A percentile compares a stretch with the other conserved stretches of the same genome.
These are phyloP conservation scores for Alternaria longipes DNA, from an alignment of 2,329 filamentous ascomycete genomes.

Conservation along the genomic window DNA sequence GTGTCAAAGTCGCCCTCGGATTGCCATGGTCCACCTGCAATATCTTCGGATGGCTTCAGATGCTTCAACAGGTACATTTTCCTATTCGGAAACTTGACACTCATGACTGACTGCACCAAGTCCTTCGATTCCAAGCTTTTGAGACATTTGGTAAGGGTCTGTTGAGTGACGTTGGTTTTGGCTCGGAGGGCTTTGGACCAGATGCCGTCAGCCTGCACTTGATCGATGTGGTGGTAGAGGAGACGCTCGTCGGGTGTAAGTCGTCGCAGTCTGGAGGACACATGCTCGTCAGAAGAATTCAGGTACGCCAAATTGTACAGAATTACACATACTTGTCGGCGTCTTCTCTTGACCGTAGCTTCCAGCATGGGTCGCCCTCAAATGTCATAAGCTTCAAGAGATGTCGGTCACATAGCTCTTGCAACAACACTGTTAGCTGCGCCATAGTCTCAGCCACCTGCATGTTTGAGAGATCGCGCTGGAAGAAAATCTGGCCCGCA, in stretches of 20 bases:
- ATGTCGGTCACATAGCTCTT: conserved; percentile 47
- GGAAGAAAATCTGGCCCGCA: conserved; percentile 51
- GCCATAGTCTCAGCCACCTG: conserved; percentile 47
- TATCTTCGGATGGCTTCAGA: conserved; percentile 84
- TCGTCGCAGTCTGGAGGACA: conserved; percentile 47
- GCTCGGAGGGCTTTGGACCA: conserved; percentile 89
- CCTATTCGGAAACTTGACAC: conserved; percentile 86
- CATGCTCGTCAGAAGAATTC: conserved; percentile 19
- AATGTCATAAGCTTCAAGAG: conserved; percentile 51
- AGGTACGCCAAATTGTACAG: neutral
- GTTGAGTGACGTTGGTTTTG: conserved; percentile 83
- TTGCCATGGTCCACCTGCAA: conserved; percentile 94
- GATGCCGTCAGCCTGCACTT: conserved; percentile 82
- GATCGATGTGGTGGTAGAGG: conserved; percentile 89
- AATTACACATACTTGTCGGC: conserved; percentile 46
- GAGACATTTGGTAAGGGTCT: conserved; percentile 79
- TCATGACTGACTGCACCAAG: conserved; percentile 89
- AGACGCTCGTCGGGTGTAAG: conserved; percentile 76
- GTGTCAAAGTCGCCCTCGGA: conserved; percentile 90
- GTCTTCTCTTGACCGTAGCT: conserved; percentile 45
- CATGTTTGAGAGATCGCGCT: conserved; percentile 51
- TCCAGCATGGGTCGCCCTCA: conserved; percentile 51
- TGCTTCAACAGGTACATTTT: conserved; percentile 96
- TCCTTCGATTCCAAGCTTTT: conserved; percentile 84
- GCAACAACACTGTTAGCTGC: conserved; percentile 44